Base-by-base conservation (phyloP, 495 filamentous ascomycete species). In the Hypoxylon lienhwacheense region DNA sequence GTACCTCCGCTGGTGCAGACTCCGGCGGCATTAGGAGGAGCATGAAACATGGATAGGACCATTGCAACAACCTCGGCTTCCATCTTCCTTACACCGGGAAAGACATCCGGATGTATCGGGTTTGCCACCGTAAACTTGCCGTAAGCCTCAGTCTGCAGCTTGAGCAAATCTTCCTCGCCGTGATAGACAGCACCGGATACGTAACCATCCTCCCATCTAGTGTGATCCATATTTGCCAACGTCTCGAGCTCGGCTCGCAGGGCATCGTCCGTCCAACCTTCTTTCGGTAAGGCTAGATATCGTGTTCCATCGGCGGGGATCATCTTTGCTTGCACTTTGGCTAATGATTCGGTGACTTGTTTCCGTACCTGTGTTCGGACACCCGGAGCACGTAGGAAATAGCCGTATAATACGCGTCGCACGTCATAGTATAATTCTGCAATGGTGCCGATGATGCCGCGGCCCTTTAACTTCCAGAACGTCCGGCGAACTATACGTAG, bases 11-110 rank as follows among this genome's bases (percentile, higher is more conserved):
- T 88, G 12, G 93, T 97, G 42, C 87, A 92, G 3, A 95, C 90
- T 47, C 93, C 93, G 21, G 86, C 92, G 14, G 84, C 90, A 43
- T 82, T 85, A 1, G 79, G 67, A 22, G 95, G 91, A n/a, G 87
- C 90, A 69, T 96, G 89, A 77, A 97, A 99, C 70, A 99, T 74
- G 24, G 81, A 77, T 32, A 97, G 74, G 39, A 96, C 90, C 93
- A 99, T 99, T 47, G 91, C 85, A 31, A 99, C 93, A 65, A 97
- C 79, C 76, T 99, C 93, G 21, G 93, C 92, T 73, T 99, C 93
- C 93, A 99, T 99, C 77, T 99, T 99, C 61, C 93, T 77, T 21
- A 99, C 91, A 26, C 91, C 93, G 32, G 93, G 93, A 73, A 99
- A 99, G 28, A 97, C 91, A 74, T 99, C 93, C 24, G 93, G 93